A percentile compares a stretch with the other conserved stretches of the same genome.
Evolutionary conservation across 1,139 yeast species (phyloP).

Genomic region (Blastobotrys elegans): DNA sequence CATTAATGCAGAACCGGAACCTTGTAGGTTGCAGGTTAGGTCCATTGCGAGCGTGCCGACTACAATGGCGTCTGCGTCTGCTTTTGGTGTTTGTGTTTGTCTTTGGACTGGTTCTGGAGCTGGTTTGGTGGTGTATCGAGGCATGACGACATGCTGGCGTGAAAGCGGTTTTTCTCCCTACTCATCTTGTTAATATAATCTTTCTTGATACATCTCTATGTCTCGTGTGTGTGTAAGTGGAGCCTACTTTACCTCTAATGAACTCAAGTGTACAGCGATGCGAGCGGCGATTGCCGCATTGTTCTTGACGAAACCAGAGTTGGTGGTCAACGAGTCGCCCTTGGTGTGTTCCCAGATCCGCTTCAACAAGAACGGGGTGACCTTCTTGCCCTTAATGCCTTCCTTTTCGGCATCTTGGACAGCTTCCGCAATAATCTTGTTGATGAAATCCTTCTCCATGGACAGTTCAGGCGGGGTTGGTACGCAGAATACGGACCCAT

Average conservation of each 20-base stretch:
- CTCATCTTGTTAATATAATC: too few relatives aligned
- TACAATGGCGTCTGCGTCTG: constrained; percentile 35
- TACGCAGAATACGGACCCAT: constrained; percentile 76
- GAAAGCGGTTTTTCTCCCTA: too few relatives aligned
- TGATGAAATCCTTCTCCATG: constrained; percentile 50
- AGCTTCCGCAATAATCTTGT: constrained; percentile 54
- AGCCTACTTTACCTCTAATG: constrained; percentile 34
- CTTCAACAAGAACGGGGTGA: constrained; percentile 71
- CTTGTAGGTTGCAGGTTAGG: constrained; percentile 42
- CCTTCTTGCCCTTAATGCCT: constrained; percentile 63
- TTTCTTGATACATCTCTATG: too few relatives aligned
- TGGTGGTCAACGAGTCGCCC: constrained; percentile 67
- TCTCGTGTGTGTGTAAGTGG: too few relatives aligned
- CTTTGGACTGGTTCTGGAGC: too few relatives aligned
- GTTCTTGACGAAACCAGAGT: constrained; percentile 70
- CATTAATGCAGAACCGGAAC: constrained; percentile 30
- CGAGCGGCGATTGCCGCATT: constrained; percentile 66
- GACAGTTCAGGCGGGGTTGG: constrained; percentile 74
- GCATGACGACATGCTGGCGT: background rate
- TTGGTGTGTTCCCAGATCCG: constrained; percentile 61
- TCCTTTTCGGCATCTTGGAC: constrained; percentile 48
- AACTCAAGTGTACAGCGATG: constrained; percentile 54
- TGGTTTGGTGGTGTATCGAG: too few relatives aligned
- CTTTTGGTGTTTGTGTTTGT: background rate
- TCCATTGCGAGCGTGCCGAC: constrained; percentile 80